A percentile compares a stretch with the other conserved stretches of the same genome.
Evolutionary conservation across 202 grass and related monocot genomes (phyloP).

Genomic region (Zoysia matrella): DNA sequence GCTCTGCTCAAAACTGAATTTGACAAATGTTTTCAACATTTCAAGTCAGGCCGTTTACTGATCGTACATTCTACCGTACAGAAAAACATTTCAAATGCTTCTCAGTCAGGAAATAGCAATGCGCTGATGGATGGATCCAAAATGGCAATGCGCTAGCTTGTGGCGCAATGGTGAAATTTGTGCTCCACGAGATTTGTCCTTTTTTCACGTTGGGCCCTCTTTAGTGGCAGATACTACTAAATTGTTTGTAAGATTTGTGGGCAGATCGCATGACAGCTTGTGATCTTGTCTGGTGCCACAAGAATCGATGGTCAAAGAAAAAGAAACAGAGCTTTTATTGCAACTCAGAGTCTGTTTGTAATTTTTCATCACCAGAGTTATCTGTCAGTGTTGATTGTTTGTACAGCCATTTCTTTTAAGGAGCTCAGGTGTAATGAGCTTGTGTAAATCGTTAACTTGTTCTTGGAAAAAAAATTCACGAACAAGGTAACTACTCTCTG

Average conservation of each 20-base stretch:
- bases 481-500: neutral
- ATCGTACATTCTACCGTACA: neutral
- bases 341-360: neutral
- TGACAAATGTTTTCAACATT: neutral
- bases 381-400: neutral
- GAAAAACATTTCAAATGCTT: neutral
- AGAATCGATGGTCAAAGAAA: neutral
- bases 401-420: neutral
- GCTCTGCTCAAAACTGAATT: neutral
- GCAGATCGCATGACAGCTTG: neutral
- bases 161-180: neutral
- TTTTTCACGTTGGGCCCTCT: neutral
- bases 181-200: neutral
- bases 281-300: neutral
- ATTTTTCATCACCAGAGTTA: neutral
- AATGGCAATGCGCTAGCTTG: neutral
- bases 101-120: neutral
- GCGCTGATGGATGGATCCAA: neutral
- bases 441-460: neutral
- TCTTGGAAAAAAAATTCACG: neutral
- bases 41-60: neutral
- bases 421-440: neutral
- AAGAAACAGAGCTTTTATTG: neutral
- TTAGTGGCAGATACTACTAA: neutral
- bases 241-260: neutral